Evolutionary conservation across 495 filamentous ascomycete genomes (phyloP).

Genomic region (Xanthoparmelia taractica): DNA sequence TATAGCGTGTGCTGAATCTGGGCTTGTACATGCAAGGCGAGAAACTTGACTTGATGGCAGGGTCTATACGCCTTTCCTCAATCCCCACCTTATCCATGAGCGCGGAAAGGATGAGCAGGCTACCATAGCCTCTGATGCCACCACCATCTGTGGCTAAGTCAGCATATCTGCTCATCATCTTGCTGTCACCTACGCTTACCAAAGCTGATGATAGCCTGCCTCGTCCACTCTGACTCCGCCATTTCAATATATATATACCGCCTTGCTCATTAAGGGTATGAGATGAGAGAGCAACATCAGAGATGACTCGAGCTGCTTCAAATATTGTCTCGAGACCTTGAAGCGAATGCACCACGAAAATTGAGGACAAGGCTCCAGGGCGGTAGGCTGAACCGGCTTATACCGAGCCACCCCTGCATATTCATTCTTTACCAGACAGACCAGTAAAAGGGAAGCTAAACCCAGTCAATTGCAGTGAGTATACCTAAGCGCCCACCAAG

Average conservation of each 20-base stretch:
- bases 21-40: conserved; percentile 7
- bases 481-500: not conserved
- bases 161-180: not conserved
- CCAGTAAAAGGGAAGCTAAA: not conserved
- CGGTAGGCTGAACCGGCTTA: no score
- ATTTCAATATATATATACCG: not conserved
- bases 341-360: not conserved
- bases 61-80: conserved; percentile 14
- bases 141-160: not conserved
- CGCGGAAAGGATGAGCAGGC: not conserved
- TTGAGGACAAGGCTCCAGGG: not conserved
- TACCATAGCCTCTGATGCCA: conserved; percentile 1
- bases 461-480: not conserved
- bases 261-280: not conserved
- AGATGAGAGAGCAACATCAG: not conserved
- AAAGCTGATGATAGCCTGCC: not conserved
- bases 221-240: not conserved
- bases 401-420: not conserved
- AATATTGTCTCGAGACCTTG: not conserved
- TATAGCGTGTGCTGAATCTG: not conserved
- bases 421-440: not conserved
- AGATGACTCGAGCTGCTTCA: not conserved
- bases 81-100: conserved; percentile 3
- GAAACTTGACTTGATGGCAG: conserved; percentile 1
- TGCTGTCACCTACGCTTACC: not conserved